Evolutionary conservation across 176 grass and related monocot species (phyloP).

Genomic region (Dactylis glomerata): DNA sequence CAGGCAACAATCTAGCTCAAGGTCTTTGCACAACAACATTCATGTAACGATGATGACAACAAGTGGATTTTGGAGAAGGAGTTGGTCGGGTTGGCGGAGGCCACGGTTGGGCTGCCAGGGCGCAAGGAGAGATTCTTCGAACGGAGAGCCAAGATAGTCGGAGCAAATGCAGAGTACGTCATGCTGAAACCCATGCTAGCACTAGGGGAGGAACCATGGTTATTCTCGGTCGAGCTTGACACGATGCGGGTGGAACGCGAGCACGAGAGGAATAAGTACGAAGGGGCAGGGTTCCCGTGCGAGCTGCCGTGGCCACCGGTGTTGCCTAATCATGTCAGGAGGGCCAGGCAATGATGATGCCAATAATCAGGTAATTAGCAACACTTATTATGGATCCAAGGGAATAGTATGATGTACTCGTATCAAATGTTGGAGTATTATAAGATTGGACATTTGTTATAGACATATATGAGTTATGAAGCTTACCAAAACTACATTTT

Average conservation of each 20-base stretch:
- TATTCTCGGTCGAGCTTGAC: constrained; percentile 5
- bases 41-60: no score
- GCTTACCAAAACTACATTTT: no score
- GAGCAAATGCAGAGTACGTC: background rate
- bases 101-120: background rate
- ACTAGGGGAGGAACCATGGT: background rate
- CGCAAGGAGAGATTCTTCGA: background rate
- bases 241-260: background rate
- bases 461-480: no score
- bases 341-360: no score
- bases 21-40: background rate
- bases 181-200: background rate
- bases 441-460: no score
- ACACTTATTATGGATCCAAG: no score
- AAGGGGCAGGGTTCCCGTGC: no score
- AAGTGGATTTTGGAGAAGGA: background rate
- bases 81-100: background rate
- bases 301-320: no score
- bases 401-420: no score
- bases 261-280: background rate
- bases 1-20: background rate
- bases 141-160: background rate
- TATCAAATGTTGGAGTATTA: no score
- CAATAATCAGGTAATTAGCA: no score
- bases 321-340: no score